Percentiles rank a stretch among this genome's conserved stretches.
These are phyloP conservation scores for Candida sanyaensis DNA, from an alignment of 1,139 yeast genomes.

Conservation along the genomic window DNA sequence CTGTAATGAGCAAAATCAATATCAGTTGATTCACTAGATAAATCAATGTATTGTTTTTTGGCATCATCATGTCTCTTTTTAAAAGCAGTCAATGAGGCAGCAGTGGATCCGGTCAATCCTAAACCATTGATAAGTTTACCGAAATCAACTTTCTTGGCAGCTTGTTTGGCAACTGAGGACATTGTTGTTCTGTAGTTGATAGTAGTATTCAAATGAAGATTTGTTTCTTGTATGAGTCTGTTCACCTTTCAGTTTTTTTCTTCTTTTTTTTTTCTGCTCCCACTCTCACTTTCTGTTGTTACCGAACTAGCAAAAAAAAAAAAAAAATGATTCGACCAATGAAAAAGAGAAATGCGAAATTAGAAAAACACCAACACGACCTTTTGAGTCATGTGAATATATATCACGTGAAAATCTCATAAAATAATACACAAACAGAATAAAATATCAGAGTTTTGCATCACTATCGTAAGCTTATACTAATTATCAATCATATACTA, in stretches of 20 bases:
- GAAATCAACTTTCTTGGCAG: slow-evolving; percentile 93
- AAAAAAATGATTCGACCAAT: neutral
- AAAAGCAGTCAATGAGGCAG: slow-evolving; percentile 83
- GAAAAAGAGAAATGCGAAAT: neutral
- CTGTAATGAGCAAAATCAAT: slow-evolving; percentile 87
- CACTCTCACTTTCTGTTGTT: neutral
- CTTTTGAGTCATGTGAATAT: neutral
- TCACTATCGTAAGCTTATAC: neutral
- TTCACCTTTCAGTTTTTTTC: neutral
- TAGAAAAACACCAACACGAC: neutral
- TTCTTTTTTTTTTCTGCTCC: neutral
- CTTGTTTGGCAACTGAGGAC: slow-evolving; percentile 61
- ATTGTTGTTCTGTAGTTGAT: slow-evolving; percentile 17
- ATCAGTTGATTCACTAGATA: slow-evolving; percentile 68
- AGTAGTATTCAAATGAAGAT: neutral
- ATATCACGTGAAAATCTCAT: too few species aligned
- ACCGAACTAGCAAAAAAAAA: neutral
- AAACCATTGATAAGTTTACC: slow-evolving; percentile 83
- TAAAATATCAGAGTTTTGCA: neutral
- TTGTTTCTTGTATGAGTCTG: neutral
- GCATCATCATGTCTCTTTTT: slow-evolving; percentile 99
- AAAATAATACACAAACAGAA: too few species aligned
- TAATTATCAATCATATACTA: too few species aligned
- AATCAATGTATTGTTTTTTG: slow-evolving; percentile 71
- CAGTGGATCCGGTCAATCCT: slow-evolving; percentile 92